Evolutionary conservation across 148 eudicot species (phyloP), one percentile per base, ranked within the genome.

Genomic region (Vaccinium corymbosum): DNA sequence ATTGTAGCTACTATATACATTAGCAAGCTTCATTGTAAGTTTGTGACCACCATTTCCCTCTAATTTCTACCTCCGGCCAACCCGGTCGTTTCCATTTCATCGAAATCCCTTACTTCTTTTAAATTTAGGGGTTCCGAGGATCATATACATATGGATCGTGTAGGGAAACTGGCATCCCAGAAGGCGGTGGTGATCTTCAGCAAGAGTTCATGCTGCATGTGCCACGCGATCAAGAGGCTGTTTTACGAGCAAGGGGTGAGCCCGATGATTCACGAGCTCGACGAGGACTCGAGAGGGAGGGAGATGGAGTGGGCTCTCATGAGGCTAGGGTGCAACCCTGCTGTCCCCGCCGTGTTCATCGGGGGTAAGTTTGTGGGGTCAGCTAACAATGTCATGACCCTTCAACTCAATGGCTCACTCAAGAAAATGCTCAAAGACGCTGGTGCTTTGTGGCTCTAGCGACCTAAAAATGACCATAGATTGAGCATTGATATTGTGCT

Each of bases 101-200:
- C 1, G 2, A 68, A 68, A 68, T 12, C 14, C 1, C 3, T 0
- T 10, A 8, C 10, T 27, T 27, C 10, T 62, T 68, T 27, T 61
- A 19, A n/a, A 7, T 20, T 61, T 61, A n/a, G 68, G 27, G 68
- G 12, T 66, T 64, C 9, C 1, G 9, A 7, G 4, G 5, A 20
- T 5, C 38, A 35, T 35, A 35, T 1, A 16, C 27, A n/a, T 9
- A 90, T 90, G 92, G 92, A 90, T 57, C 84, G 84, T 0, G 70
- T 90, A 14, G 87, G 46, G 16, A 86, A 66, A 29, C 25, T 90
- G 76, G 84, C 90, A 0, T 87, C 91, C 1, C 85, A 90, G 9
- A 89, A 84, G 78, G 92, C 90, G 4, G 92, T 90, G 74, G 91
- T 90, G 80, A 90, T 90, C 35, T 90, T 90, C 71, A 90, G 88